Conservation (phyloP, 371 early-diverging fungal genomes). For the Mucor irregularis region DNA sequence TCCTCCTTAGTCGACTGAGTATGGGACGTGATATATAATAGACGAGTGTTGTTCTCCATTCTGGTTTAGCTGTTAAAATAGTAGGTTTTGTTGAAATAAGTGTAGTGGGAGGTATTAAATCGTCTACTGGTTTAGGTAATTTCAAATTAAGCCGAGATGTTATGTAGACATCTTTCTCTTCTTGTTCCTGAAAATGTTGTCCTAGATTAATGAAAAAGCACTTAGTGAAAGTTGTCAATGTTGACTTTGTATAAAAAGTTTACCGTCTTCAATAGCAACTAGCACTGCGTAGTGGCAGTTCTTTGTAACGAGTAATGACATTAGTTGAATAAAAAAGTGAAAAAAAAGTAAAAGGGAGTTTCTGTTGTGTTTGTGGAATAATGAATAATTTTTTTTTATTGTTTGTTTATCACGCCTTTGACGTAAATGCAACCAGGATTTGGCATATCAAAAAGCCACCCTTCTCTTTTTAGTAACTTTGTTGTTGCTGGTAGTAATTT, state of each 20-base stretch:
- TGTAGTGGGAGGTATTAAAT: constrained; percentile 47
- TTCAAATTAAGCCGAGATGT: constrained; percentile 33
- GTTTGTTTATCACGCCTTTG: constrained; percentile 26
- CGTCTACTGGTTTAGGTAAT: constrained; percentile 36
- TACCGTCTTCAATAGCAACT: constrained; percentile 40
- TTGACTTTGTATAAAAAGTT: background rate
- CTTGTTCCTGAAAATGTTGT: constrained; percentile 22
- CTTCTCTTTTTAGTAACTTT: constrained; percentile 49
- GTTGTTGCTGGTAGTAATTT: constrained; percentile 57
- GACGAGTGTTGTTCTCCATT: constrained; percentile 40
- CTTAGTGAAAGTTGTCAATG: background rate
- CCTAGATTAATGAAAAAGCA: constrained; percentile 22
- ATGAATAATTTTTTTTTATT: background rate
- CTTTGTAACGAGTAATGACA: constrained; percentile 32
- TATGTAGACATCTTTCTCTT: constrained; percentile 39
- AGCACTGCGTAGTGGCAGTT: constrained; percentile 34
- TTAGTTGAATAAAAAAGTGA: constrained; percentile 5
- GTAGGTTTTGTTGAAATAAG: constrained; percentile 36
- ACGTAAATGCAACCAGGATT: constrained; percentile 52
- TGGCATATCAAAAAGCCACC: constrained; percentile 58
- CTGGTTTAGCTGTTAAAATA: constrained; percentile 16
- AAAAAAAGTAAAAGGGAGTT: constrained; percentile 1
- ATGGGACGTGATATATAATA: constrained; percentile 42
- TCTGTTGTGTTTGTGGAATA: no score
- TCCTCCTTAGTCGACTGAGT: constrained; percentile 25